Conservation (phyloP, 2,329 filamentous ascomycete species). For the Zasmidium angulare region DNA sequence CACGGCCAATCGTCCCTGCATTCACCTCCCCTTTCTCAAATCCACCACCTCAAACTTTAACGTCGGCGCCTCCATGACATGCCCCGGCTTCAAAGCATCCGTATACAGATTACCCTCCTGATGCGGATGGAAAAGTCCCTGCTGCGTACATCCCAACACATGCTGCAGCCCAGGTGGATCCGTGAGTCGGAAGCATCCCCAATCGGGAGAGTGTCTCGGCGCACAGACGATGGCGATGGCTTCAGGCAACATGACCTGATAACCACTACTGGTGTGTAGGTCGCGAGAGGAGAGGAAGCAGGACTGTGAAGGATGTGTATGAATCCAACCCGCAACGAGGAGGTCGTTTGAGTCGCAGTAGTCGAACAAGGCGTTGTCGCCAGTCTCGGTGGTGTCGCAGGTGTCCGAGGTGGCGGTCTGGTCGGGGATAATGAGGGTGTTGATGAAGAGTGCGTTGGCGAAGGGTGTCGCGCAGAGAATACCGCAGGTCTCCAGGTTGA, state of each 20-base stretch:
- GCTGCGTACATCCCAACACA: constrained; percentile 75
- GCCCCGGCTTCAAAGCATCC: constrained; percentile 61
- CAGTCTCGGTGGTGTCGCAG: constrained; percentile 89
- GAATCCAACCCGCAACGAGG: constrained; percentile 92
- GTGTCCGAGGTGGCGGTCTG: constrained; percentile 89
- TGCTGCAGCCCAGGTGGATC: constrained; percentile 86
- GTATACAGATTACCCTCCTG: constrained; percentile 72
- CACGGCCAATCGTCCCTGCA: too few relatives aligned
- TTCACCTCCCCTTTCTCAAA: constrained; percentile 45
- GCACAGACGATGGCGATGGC: constrained; percentile 97
- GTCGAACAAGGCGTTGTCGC: constrained; percentile 68
- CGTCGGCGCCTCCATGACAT: constrained; percentile 59
- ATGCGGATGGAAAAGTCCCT: constrained; percentile 82
- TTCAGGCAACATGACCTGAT: constrained; percentile 95
- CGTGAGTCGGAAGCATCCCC: constrained; percentile 86
- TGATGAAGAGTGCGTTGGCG: constrained; percentile 91
- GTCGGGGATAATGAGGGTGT: constrained; percentile 82
- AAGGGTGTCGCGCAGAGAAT: constrained; percentile 88
- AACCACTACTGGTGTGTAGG: constrained; percentile 88
- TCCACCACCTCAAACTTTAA: constrained; percentile 66
- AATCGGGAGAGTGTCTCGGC: constrained; percentile 75
- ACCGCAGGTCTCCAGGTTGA: constrained; percentile 90
- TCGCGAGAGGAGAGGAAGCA: constrained; percentile 98
- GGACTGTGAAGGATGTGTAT: constrained; percentile 93
- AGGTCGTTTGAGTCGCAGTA: constrained; percentile 84